Evolutionary conservation across 2,329 filamentous ascomycete genomes (phyloP).

Genomic region (Incumbomyces lentus): DNA sequence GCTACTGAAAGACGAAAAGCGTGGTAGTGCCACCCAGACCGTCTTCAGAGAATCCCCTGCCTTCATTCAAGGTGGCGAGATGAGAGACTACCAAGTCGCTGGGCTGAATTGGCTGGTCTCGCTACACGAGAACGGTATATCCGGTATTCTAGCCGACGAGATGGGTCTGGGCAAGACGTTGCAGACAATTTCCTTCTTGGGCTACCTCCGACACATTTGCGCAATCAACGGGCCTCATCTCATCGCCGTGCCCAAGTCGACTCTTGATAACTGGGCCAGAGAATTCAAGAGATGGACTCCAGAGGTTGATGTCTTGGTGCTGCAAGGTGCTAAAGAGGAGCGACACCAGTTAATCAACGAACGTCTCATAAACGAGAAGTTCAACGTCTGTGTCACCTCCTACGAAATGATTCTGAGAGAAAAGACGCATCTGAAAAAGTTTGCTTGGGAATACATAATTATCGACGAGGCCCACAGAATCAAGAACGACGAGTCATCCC

Average conservation of each 20-base stretch:
- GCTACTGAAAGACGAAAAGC: slow-evolving; percentile 72
- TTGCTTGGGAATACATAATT: slow-evolving; percentile 99
- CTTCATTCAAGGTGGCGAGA: slow-evolving; percentile 73
- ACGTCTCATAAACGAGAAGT: slow-evolving; percentile 83
- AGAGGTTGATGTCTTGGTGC: slow-evolving; percentile 83
- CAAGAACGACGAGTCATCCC: slow-evolving; percentile 97
- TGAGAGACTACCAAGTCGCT: slow-evolving; percentile 94
- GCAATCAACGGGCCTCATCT: slow-evolving; percentile 86
- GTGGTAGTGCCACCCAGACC: slow-evolving; percentile 72
- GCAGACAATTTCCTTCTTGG: slow-evolving; percentile 93
- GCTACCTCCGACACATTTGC: slow-evolving; percentile 84
- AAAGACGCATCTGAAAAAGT: slow-evolving; percentile 89
- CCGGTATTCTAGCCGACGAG: slow-evolving; percentile 92
- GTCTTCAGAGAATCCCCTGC: slow-evolving; percentile 87
- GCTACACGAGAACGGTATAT: slow-evolving; percentile 96
- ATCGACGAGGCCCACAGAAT: slow-evolving; percentile 97
- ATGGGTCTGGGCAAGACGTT: slow-evolving; percentile 98
- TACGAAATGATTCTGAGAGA: slow-evolving; percentile 98
- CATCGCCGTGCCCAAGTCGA: slow-evolving; percentile 89
- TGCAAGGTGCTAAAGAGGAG: slow-evolving; percentile 93
- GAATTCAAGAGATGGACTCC: slow-evolving; percentile 93
- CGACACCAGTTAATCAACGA: slow-evolving; percentile 80
- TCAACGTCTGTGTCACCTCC: slow-evolving; percentile 95
- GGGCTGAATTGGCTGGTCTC: slow-evolving; percentile 97
- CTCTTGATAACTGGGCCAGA: slow-evolving; percentile 94